Conservation (phyloP, 228 moss, liverwort and hornwort species). For the Sphagnum fallax region DNA sequence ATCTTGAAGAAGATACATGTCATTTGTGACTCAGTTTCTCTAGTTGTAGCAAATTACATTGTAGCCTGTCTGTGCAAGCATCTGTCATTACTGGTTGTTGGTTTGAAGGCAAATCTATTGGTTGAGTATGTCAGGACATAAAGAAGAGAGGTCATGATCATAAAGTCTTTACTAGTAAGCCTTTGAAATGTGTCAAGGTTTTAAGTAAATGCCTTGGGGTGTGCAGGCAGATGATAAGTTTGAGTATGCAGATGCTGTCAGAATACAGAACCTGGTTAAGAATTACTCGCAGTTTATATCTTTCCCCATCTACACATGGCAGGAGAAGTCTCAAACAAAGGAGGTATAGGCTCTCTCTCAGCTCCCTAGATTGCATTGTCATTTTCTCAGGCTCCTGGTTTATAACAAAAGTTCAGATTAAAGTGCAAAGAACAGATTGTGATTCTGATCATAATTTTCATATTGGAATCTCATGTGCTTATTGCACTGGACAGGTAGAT, state of each 20-base stretch:
- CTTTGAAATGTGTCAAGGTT: too few relatives aligned
- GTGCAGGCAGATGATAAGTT: slow-evolving; percentile 34
- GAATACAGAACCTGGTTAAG: slow-evolving; percentile 43
- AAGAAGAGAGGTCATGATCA: too few relatives aligned
- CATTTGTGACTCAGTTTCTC: background rate
- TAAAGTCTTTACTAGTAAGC: too few relatives aligned
- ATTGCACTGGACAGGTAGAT: too few relatives aligned
- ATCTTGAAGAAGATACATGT: background rate
- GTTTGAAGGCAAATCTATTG: too few relatives aligned
- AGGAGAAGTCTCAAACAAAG: slow-evolving; percentile 46
- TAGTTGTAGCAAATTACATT: background rate
- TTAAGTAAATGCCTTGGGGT: background rate
- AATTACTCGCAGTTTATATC: slow-evolving; percentile 64
- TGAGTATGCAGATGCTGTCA: slow-evolving; percentile 37
- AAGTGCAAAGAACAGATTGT: too few relatives aligned
- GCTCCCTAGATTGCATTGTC: background rate
- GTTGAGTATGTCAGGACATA: too few relatives aligned
- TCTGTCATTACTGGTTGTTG: too few relatives aligned
- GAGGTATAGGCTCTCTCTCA: slow-evolving; percentile 11
- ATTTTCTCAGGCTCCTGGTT: background rate
- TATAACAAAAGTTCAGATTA: too few relatives aligned
- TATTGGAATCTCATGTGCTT: too few relatives aligned
- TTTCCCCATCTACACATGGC: slow-evolving; percentile 48
- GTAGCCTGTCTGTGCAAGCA: background rate
- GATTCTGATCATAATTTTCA: too few relatives aligned